Evolutionary conservation across 2,329 filamentous ascomycete species (phyloP).

Genomic region (Aspergillus tamarii): DNA sequence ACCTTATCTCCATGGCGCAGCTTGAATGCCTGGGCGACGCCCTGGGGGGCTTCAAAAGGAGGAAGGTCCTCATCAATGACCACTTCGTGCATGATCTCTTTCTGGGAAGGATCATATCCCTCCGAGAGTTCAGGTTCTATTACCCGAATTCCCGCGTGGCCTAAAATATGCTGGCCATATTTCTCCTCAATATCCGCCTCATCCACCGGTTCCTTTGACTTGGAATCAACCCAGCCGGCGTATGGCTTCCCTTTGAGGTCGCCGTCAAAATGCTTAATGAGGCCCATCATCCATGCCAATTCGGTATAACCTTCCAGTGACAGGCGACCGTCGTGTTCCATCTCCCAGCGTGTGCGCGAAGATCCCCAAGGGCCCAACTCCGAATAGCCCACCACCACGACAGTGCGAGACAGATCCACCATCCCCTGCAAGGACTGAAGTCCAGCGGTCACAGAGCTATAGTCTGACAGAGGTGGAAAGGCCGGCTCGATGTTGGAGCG

Average conservation of each 20-base stretch:
- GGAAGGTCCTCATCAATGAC: conserved; percentile 97
- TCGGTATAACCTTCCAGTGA: conserved; percentile 97
- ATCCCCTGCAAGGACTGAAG: neutral
- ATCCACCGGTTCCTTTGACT: conserved; percentile 91
- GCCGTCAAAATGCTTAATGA: conserved; percentile 99
- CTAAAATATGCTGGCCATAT: conserved; percentile 94
- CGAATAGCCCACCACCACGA: conserved; percentile 74
- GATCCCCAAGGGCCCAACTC: conserved; percentile 90
- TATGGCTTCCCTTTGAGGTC: conserved; percentile 94
- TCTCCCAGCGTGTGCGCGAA: conserved; percentile 96
- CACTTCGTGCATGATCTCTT: conserved; percentile 96
- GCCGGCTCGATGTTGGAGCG: neutral
- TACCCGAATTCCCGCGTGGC: conserved; percentile 94
- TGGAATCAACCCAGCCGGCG: conserved; percentile 93
- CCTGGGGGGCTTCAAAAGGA: conserved; percentile 95
- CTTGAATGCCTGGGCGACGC: conserved; percentile 96
- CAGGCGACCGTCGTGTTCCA: conserved; percentile 96
- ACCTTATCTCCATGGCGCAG: conserved; percentile 96
- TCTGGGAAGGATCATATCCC: conserved; percentile 97
- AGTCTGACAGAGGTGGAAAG: neutral
- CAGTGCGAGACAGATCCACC: neutral
- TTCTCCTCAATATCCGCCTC: conserved; percentile 98
- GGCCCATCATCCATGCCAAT: conserved; percentile 99
- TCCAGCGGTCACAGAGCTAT: neutral
- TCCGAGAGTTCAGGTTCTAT: conserved; percentile 97